Conservation (phyloP, 164 flowering plant genomes). For the Paratinospora sagittata region DNA sequence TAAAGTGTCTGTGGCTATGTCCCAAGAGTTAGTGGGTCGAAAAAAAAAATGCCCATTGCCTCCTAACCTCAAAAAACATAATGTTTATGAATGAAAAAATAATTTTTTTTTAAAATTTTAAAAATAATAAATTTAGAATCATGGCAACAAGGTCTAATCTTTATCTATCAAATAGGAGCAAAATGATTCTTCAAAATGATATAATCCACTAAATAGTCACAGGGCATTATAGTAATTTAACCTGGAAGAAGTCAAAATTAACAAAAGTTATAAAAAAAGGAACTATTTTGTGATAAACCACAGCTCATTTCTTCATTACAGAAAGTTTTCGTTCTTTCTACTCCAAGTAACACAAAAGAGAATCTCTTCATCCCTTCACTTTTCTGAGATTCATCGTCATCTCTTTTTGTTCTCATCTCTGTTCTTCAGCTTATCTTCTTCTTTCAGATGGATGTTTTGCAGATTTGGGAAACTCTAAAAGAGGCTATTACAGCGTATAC, state of each 20-base stretch:
- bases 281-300: not conserved
- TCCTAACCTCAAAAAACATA: not conserved
- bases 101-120: no score
- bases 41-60: not conserved
- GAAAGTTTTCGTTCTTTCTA: no score
- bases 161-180: not conserved
- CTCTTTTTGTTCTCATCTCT: not conserved
- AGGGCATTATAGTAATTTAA: not conserved
- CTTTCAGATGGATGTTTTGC: slow-evolving; percentile 39
- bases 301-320: no score
- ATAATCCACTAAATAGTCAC: not conserved
- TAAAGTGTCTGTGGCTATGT: no score
- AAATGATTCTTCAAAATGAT: not conserved
- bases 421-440: not conserved
- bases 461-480: slow-evolving; percentile 80
- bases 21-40: not conserved
- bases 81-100: not conserved
- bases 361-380: not conserved
- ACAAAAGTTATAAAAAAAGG: not conserved
- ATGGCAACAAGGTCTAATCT: not conserved
- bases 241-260: not conserved
- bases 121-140: no score
- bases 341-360: not conserved
- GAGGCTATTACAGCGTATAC: slow-evolving; percentile 77
- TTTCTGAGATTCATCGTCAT: not conserved